Evolutionary conservation across 2,329 filamentous ascomycete species (phyloP).

Genomic region (Neofusicoccum sp.): DNA sequence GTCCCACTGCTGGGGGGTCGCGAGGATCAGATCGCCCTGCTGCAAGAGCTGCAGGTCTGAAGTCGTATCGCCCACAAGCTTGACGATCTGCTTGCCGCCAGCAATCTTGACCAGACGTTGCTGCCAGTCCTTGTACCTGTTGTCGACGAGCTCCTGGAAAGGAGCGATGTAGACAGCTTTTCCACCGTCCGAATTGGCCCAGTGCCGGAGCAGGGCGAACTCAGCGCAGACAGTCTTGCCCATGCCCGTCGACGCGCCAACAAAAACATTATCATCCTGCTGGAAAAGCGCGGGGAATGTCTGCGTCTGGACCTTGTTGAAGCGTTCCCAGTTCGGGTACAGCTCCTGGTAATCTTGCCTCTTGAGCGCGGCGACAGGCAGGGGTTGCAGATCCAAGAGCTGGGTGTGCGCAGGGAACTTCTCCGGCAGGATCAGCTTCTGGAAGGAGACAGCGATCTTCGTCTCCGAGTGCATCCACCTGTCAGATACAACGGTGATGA

Average conservation of each 20-base stretch:
- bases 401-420: constrained; percentile 94
- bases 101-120: constrained; percentile 68
- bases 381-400: constrained; percentile 83
- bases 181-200: constrained; percentile 68
- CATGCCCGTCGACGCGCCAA: constrained; percentile 89
- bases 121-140: constrained; percentile 79
- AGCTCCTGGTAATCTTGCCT: constrained; percentile 75
- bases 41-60: constrained; percentile 87
- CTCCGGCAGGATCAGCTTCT: constrained; percentile 90
- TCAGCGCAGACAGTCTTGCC: constrained; percentile 97
- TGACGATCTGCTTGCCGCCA: constrained; percentile 86
- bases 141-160: constrained; percentile 88
- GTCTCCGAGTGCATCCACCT: constrained; percentile 99
- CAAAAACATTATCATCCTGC: constrained; percentile 88
- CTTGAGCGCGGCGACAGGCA: constrained; percentile 87
- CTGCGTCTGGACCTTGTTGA: constrained; percentile 98
- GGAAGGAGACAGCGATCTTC: constrained; percentile 87
- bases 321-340: constrained; percentile 80
- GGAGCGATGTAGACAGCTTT: constrained; percentile 92
- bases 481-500: constrained; percentile 91
- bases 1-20: constrained; percentile 94
- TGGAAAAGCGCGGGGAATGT: constrained; percentile 92
- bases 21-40: constrained; percentile 82
- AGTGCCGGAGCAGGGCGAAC: constrained; percentile 86
- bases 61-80: constrained; percentile 89